Base-by-base conservation (phyloP, 1,139 yeast genomes). In the Candida dubliniensis region DNA sequence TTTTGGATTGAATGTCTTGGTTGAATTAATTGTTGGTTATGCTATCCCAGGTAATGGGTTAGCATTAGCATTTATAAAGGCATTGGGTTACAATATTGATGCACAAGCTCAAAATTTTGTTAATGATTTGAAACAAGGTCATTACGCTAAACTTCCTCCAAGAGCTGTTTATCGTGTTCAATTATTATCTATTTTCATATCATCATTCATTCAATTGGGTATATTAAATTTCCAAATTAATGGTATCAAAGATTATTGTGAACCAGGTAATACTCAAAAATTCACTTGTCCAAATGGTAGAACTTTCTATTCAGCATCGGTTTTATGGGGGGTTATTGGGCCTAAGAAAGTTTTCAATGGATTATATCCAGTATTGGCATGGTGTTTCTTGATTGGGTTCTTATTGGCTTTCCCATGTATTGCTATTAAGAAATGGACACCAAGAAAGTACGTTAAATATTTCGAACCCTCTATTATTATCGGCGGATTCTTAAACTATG, bases 291-390 rank as follows among this genome's bases (percentile, higher is more conserved):
- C 80, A 25, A 64, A 58, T 37, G 65, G 74, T n/a, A 66, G 63
- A 35, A 75, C 79, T 0, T 79, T 68, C 59, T 82, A 71, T 61
- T 69, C 69, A 40, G 80, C 87, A 2, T 74, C 83, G 0, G 71
- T 82, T 15, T 65, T 80, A 33, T 83, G 87, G 87, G 87, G 87
- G 50, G 82, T 77, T 32, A 77, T 83, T 56, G 88, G 88, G 4
- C 88, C 89, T 24, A 71, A 74, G 55, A 70, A 76, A 40, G 77
- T 81, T 7, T 81, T 82, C 54, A 60, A 36, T 46, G 71, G 70
- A 1, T 55, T 76, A 30, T 77, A 78, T 51, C 82, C 82, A 31
- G 56, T 67, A 29, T 60, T 79, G 57, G 66, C 67, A 54, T 77
- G 66, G 65, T 71, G 79, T 49, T 81, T 82, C 73, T 63, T 81